These are phyloP conservation scores for Bryopsis sp. DNA, from an alignment of 139 green algal species.

Conservation along the genomic window DNA sequence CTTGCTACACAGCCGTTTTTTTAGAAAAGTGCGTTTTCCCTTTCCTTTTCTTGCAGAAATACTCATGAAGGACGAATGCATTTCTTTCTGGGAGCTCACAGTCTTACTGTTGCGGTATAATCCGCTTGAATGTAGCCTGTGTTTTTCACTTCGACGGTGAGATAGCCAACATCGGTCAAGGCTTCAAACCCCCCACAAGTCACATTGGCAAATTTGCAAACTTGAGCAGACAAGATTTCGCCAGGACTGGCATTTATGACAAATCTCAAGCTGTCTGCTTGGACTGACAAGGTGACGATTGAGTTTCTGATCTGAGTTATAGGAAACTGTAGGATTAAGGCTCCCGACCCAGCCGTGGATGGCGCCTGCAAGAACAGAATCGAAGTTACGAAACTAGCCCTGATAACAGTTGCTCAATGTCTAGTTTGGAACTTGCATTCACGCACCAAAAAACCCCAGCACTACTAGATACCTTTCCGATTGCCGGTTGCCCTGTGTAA, in stretches of 20 bases:
- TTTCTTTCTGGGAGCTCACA: neutral
- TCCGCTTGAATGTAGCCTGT: slow-evolving; percentile 37
- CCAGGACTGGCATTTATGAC: slow-evolving; percentile 51
- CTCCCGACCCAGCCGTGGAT: neutral
- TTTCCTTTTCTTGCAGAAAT: neutral
- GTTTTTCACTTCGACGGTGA: slow-evolving; percentile 48
- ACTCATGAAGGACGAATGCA: neutral
- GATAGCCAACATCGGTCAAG: slow-evolving; percentile 43
- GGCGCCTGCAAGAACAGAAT: neutral
- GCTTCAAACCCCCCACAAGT: slow-evolving; percentile 65
- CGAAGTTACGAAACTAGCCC: no score
- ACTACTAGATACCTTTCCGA: neutral
- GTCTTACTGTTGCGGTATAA: slow-evolving; percentile 43
- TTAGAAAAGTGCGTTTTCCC: neutral
- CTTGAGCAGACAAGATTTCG: slow-evolving; percentile 34
- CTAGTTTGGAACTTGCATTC: neutral
- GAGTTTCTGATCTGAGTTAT: slow-evolving; percentile 27
- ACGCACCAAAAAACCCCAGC: neutral
- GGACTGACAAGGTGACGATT: slow-evolving; percentile 51
- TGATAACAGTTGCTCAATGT: no score
- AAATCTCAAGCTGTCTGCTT: slow-evolving; percentile 50
- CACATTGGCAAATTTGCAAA: slow-evolving; percentile 42
- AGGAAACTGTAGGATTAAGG: slow-evolving; percentile 14
- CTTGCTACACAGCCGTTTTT: neutral
- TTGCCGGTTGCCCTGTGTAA: slow-evolving; percentile 26